Percentiles rank a stretch among this genome's conserved stretches.
Evolutionary conservation across 2,329 filamentous ascomycete genomes (phyloP).

Genomic region (Hypocrella siamensis): DNA sequence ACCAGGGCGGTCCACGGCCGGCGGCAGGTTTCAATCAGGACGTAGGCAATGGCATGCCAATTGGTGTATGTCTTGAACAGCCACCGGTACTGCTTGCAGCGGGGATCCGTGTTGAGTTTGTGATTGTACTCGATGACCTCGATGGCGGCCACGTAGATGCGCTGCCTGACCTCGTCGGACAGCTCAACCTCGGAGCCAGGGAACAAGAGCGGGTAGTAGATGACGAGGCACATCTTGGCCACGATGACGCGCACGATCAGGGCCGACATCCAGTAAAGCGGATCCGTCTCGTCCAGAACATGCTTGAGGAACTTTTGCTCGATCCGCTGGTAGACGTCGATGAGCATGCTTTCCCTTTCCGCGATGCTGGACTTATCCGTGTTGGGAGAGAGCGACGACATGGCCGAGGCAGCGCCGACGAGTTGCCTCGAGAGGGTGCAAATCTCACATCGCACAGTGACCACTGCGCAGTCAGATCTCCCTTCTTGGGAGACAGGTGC

Average conservation of each 20-base stretch:
- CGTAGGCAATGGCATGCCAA: slow-evolving; percentile 34
- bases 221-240: slow-evolving; percentile 62
- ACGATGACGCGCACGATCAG: slow-evolving; percentile 57
- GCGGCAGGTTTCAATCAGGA: slow-evolving; percentile 28
- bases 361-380: slow-evolving; percentile 14
- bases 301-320: slow-evolving; percentile 38
- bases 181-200: slow-evolving; percentile 39
- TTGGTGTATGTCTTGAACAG: slow-evolving; percentile 34
- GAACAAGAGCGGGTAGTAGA: slow-evolving; percentile 59
- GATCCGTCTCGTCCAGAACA: slow-evolving; percentile 29
- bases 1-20: slow-evolving; percentile 32
- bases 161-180: slow-evolving; percentile 47
- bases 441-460: slow-evolving; percentile 36
- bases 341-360: slow-evolving; percentile 28
- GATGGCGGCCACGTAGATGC: slow-evolving; percentile 55
- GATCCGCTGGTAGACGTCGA: slow-evolving; percentile 35
- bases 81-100: slow-evolving; percentile 31
- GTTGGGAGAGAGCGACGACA: slow-evolving; percentile 14
- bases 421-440: slow-evolving; percentile 22
- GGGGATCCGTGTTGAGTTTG: slow-evolving; percentile 44
- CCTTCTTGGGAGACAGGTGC: slow-evolving; percentile 30
- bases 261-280: slow-evolving; percentile 51
- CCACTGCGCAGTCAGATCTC: slow-evolving; percentile 34
- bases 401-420: slow-evolving; percentile 17
- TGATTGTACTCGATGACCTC: slow-evolving; percentile 58